phyloP scores from a whole-genome alignment of 352 stramenopile species.

The Pythium coloratum region DNA sequence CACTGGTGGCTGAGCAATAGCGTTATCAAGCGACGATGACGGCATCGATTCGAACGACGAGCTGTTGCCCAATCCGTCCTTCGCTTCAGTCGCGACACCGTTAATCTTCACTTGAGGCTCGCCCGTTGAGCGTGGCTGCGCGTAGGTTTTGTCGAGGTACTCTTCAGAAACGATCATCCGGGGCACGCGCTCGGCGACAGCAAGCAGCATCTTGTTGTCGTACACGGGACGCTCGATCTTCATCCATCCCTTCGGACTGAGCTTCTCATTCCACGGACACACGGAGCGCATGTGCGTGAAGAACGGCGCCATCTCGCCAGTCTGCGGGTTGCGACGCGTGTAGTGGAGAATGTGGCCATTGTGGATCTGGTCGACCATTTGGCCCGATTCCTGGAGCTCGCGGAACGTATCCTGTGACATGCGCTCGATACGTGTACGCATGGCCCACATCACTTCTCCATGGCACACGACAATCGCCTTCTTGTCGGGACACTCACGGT shows the following conservation, averaged over 20 bases:
- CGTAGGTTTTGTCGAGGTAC: slow-evolving; percentile 87
- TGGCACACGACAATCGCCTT: slow-evolving; percentile 85
- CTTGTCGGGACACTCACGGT: slow-evolving; percentile 80
- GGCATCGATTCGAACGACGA: background rate
- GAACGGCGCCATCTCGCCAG: slow-evolving; percentile 73
- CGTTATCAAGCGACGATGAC: background rate
- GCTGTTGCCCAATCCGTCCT: slow-evolving; percentile 22
- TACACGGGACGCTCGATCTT: slow-evolving; percentile 89
- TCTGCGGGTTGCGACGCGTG: slow-evolving; percentile 73
- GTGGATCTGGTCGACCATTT: slow-evolving; percentile 90
- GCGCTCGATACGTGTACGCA: slow-evolving; percentile 83
- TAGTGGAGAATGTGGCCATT: slow-evolving; percentile 90
- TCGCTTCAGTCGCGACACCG: slow-evolving; percentile 5
- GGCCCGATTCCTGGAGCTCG: slow-evolving; percentile 78
- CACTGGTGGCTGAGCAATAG: slow-evolving; percentile 36
- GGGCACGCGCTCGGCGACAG: slow-evolving; percentile 78
- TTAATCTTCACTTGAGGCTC: slow-evolving; percentile 21
- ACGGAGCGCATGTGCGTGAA: slow-evolving; percentile 90
- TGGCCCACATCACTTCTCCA: slow-evolving; percentile 89
- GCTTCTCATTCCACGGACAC: slow-evolving; percentile 89
- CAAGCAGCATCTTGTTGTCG: slow-evolving; percentile 86
- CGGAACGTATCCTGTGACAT: slow-evolving; percentile 89
- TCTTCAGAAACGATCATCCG: slow-evolving; percentile 90
- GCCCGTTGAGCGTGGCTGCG: slow-evolving; percentile 19
- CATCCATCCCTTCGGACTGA: slow-evolving; percentile 87